Conservation (phyloP, 371 early-diverging fungal species). For the Apophysomyces ossiformis region DNA sequence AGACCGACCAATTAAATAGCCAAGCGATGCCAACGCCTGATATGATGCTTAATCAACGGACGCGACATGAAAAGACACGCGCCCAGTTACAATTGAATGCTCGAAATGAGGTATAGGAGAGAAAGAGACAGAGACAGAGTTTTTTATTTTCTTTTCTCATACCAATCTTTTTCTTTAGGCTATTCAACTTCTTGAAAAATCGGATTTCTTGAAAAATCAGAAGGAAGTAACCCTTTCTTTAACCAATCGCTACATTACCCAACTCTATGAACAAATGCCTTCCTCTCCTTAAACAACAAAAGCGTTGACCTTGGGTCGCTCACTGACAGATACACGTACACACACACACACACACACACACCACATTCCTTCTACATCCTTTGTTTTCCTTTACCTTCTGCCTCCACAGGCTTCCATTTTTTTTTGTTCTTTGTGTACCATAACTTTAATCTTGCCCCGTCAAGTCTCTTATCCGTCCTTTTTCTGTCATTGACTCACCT, state of each 20-base stretch:
- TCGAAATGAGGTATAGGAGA: constrained; percentile 19
- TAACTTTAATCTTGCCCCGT: too few species aligned
- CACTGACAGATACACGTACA: neutral
- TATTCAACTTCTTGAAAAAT: constrained; percentile 23
- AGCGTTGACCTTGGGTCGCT: neutral
- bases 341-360: neutral
- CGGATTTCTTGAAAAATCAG: constrained; percentile 36
- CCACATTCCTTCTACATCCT: neutral
- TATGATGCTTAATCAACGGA: constrained; percentile 15
- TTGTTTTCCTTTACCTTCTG: too few species aligned
- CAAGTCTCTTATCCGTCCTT: too few species aligned
- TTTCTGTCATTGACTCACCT: too few species aligned
- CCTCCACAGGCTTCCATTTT: too few species aligned
- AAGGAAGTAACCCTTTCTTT: constrained; percentile 36
- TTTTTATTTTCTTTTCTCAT: constrained; percentile 6
- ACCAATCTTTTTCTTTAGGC: constrained; percentile 17
- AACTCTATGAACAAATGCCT: constrained; percentile 45
- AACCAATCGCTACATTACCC: constrained; percentile 39
- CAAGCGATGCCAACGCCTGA: constrained; percentile 14
- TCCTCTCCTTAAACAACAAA: constrained; percentile 36
- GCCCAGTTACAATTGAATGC: constrained; percentile 22
- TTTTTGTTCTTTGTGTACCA: too few species aligned
- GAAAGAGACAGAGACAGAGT: neutral
- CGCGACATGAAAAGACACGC: constrained; percentile 18
- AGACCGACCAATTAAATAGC: constrained; percentile 25